Conservation (phyloP, 1,284 basidiomycete genomes). For the Puccinia coronata region DNA sequence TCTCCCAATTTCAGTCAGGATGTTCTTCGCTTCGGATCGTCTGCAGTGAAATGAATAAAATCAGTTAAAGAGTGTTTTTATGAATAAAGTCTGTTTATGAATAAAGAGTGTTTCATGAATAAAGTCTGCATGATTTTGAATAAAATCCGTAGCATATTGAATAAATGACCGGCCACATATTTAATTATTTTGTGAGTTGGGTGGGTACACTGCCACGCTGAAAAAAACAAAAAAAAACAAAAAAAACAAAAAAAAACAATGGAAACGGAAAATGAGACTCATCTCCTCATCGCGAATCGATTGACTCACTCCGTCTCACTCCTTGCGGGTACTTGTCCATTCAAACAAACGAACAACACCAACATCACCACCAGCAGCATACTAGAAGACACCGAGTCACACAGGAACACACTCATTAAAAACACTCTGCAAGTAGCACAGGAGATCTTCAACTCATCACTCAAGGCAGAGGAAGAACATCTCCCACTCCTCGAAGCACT, state of each 20-base stretch:
- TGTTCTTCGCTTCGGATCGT: no score
- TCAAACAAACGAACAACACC: background rate
- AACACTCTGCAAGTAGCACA: background rate
- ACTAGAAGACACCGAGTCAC: background rate
- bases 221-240: background rate
- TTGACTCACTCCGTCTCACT: constrained; percentile 9
- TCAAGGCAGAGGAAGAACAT: background rate
- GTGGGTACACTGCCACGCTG: no score
- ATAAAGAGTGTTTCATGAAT: no score
- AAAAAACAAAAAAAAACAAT: background rate
- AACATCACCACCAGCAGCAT: background rate
- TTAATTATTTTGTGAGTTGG: background rate
- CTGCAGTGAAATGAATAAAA: no score
- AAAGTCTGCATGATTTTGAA: no score
- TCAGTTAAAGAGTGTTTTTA: background rate
- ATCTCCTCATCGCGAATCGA: background rate
- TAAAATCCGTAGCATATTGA: constrained; percentile 2
- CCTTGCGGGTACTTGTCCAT: constrained; percentile 6
- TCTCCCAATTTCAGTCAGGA: background rate
- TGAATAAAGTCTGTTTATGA: background rate
- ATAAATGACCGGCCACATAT: background rate
- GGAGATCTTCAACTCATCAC: constrained; percentile 12
- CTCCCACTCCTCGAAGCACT: background rate
- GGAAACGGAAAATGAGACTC: background rate
- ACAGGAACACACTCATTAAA: constrained; percentile 13